phyloP scores from a whole-genome alignment of 306 rosid species.

The Castanospermum australe region DNA sequence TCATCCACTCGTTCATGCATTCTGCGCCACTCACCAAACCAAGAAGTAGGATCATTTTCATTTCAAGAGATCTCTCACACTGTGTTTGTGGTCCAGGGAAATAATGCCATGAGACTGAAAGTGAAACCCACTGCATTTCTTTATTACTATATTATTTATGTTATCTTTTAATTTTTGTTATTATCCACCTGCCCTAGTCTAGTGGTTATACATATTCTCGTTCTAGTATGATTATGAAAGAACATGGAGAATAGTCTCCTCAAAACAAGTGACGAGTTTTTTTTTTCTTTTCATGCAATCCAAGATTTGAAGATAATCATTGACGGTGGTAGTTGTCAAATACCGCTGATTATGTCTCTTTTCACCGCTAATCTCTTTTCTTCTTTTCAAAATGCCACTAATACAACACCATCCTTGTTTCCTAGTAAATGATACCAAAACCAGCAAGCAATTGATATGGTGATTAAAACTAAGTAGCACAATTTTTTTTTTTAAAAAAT shows the following conservation, averaged over 20 bases:
- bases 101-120: conserved; percentile 14
- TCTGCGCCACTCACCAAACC: conserved; percentile 6
- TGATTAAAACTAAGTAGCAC: too few species aligned
- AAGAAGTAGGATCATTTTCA: conserved; percentile 17
- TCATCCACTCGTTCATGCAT: not conserved
- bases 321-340: conserved; percentile 9
- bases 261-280: conserved; percentile 9
- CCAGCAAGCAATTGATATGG: not conserved
- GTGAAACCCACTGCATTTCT: conserved; percentile 22
- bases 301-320: conserved; percentile 13
- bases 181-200: not conserved
- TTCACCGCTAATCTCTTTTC: too few species aligned
- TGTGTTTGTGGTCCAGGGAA: conserved; percentile 46
- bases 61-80: conserved; percentile 15
- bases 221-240: conserved; percentile 10
- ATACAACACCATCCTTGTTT: too few species aligned
- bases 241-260: conserved; percentile 9
- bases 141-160: not conserved
- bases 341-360: too few species aligned
- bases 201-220: conserved; percentile 21
- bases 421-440: too few species aligned
- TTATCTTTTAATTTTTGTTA: not conserved
- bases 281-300: conserved; percentile 27
- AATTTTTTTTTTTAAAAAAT: too few species aligned
- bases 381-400: too few species aligned